Conservation (phyloP, 2,329 filamentous ascomycete genomes). For the Phoma sp. region DNA sequence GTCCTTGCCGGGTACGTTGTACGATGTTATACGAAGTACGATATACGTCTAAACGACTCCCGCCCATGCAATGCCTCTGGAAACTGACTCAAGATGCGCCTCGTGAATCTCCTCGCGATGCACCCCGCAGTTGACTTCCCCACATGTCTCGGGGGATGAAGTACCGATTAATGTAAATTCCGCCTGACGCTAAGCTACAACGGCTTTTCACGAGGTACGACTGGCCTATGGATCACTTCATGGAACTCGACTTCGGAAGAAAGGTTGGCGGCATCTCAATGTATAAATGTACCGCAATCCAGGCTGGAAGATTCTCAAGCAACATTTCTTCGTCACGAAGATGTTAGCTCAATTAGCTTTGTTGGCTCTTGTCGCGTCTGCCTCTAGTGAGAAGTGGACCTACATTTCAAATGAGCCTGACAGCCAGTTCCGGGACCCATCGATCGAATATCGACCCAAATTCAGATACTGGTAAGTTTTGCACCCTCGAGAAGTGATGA, state of each 20-base stretch:
- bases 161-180: neutral
- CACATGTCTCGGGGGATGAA: neutral
- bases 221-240: no score
- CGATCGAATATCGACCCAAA: neutral
- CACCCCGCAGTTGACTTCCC: neutral
- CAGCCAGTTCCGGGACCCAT: neutral
- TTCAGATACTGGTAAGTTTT: neutral
- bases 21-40: neutral
- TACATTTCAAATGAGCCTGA: neutral
- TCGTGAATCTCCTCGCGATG: neutral
- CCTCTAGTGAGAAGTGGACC: neutral
- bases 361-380: neutral
- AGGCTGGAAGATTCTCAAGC: neutral
- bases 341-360: neutral
- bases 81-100: neutral
- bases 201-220: neutral
- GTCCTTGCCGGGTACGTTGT: no score
- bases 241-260: no score
- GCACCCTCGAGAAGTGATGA: neutral
- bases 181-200: neutral
- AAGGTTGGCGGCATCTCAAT: no score
- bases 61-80: neutral
- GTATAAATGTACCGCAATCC: no score
- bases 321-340: neutral
- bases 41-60: neutral